These are phyloP conservation scores for Asterophora parasitica DNA, from an alignment of 768 basidiomycete genomes.

Conservation along the genomic window DNA sequence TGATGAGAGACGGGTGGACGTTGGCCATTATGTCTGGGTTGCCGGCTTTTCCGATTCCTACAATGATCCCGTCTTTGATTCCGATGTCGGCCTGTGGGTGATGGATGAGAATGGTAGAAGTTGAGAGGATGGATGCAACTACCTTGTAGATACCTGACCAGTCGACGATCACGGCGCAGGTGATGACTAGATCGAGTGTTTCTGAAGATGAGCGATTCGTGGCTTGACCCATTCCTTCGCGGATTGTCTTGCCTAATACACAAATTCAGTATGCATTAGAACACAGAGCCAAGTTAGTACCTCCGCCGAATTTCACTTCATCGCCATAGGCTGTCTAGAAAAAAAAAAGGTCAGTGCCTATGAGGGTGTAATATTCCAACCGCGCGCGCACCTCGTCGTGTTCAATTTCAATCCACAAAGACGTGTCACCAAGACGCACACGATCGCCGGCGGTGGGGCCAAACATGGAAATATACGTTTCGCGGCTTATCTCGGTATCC, in stretches of 20 bases:
- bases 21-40: slow-evolving; percentile 91
- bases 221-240: slow-evolving; percentile 96
- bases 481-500: slow-evolving; percentile 58
- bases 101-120: not conserved
- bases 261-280: not conserved
- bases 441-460: slow-evolving; percentile 92
- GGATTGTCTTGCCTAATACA: slow-evolving; percentile 75
- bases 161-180: slow-evolving; percentile 91
- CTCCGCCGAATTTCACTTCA: slow-evolving; percentile 97
- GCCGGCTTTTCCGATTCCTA: slow-evolving; percentile 93
- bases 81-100: slow-evolving; percentile 84
- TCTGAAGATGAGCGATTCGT: slow-evolving; percentile 63
- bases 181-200: slow-evolving; percentile 88
- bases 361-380: too few species aligned
- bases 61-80: slow-evolving; percentile 75
- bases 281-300: slow-evolving; percentile 30
- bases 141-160: slow-evolving; percentile 97
- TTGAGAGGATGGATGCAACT: not conserved
- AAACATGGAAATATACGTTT: slow-evolving; percentile 88
- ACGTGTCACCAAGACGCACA: slow-evolving; percentile 83
- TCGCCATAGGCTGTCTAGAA: slow-evolving; percentile 83
- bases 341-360: too few species aligned
- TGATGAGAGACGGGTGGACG: slow-evolving; percentile 65
- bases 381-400: slow-evolving; percentile 66
- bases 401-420: slow-evolving; percentile 91